Percentiles rank a stretch among this genome's conserved stretches.
Evolutionary conservation across 495 filamentous ascomycete genomes (phyloP).

Genomic region (Massariosphaeria phaeospora): DNA sequence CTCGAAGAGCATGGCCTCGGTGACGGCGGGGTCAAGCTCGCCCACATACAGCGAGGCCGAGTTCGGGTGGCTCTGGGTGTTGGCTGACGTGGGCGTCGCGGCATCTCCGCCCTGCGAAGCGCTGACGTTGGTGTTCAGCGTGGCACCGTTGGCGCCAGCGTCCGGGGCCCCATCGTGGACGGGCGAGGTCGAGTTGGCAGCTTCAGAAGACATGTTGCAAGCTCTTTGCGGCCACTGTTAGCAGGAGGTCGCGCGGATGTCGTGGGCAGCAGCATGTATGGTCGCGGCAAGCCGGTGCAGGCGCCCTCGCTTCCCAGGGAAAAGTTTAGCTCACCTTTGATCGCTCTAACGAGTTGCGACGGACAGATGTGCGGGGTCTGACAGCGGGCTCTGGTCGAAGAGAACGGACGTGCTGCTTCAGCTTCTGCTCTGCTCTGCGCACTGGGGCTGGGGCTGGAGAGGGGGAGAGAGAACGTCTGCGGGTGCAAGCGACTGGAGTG

Average conservation of each 20-base stretch:
- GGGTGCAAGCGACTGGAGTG: constrained; percentile 25
- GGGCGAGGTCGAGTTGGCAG: constrained; percentile 57
- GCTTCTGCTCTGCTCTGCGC: neutral
- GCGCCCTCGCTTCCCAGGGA: constrained; percentile 11
- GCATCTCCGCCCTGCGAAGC: constrained; percentile 56
- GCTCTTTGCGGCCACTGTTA: neutral
- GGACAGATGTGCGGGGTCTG: constrained; percentile 2
- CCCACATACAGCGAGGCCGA: constrained; percentile 98
- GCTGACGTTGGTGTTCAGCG: constrained; percentile 62
- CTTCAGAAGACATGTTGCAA: constrained; percentile 59
- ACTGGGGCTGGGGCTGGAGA: constrained; percentile 3
- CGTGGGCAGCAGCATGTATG: constrained; percentile 13
- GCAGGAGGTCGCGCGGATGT: neutral
- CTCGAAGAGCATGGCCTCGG: constrained; percentile 99
- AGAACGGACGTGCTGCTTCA: constrained; percentile 7
- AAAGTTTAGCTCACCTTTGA: constrained; percentile 4
- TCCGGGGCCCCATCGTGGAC: constrained; percentile 59
- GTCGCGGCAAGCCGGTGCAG: constrained; percentile 1
- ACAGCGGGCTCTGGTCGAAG: constrained; percentile 1
- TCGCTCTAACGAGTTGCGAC: constrained; percentile 2
- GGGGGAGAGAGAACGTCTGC: constrained; percentile 5
- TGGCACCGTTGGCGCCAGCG: constrained; percentile 56
- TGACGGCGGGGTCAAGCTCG: constrained; percentile 94
- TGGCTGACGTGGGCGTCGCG: constrained; percentile 65
- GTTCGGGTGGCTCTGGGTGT: constrained; percentile 69